Conservation (phyloP, 2,329 filamentous ascomycete genomes). For the Plectosphaerella cucumerina region DNA sequence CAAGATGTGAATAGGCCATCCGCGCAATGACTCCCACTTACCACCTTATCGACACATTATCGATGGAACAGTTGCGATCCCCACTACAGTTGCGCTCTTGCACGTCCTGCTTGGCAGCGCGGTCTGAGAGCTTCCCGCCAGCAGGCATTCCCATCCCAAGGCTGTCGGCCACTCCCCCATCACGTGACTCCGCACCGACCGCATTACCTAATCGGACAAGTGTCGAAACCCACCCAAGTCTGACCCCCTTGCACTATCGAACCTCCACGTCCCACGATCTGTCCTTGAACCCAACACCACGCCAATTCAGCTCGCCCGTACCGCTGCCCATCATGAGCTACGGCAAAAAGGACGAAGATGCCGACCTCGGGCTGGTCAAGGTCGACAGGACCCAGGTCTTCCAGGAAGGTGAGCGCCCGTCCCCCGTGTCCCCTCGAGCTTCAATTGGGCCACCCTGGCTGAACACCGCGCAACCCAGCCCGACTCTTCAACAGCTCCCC, state of each 20-base stretch:
- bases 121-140: no score
- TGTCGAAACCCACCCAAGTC: not conserved
- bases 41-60: no score
- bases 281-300: not conserved
- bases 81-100: no score
- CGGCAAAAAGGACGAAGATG: constrained; percentile 99
- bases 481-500: constrained; percentile 97
- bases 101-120: no score
- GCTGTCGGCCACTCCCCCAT: no score
- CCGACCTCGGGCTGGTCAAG: constrained; percentile 88
- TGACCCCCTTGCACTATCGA: not conserved
- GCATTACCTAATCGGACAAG: not conserved
- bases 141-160: no score
- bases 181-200: no score
- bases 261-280: not conserved
- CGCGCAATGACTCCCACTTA: no score
- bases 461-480: constrained; percentile 48
- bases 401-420: constrained; percentile 74
- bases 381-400: constrained; percentile 97
- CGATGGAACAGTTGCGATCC: no score
- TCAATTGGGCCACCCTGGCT: constrained; percentile 10
- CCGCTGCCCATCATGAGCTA: constrained; percentile 73
- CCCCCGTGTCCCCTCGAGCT: not conserved
- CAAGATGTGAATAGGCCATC: no score
- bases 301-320: constrained; percentile 12